Evolutionary conservation across 768 basidiomycete species (phyloP).

Genomic region (Mycena galopus): DNA sequence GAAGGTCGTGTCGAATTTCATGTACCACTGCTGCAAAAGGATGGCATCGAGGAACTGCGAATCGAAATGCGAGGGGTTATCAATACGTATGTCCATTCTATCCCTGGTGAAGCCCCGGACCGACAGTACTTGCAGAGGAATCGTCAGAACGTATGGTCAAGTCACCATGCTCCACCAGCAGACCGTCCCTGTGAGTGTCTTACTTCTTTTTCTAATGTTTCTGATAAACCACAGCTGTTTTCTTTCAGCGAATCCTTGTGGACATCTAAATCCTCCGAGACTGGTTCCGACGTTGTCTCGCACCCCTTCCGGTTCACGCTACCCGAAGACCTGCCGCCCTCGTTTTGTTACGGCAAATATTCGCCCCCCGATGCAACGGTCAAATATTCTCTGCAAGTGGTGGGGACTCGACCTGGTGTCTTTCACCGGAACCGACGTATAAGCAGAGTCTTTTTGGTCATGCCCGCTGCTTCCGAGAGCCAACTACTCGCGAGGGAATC

Average conservation of each 20-base stretch:
- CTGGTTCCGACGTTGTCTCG: background rate
- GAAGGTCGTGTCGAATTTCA: too few relatives aligned
- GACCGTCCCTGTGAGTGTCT: background rate
- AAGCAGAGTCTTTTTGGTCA: background rate
- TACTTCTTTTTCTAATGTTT: background rate
- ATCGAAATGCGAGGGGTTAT: background rate
- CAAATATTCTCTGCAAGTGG: conserved; percentile 17
- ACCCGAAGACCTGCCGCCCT: conserved; percentile 11
- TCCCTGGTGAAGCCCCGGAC: background rate
- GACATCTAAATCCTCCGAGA: background rate
- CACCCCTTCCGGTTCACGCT: conserved; percentile 22
- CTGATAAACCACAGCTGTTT: background rate
- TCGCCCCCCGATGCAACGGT: background rate
- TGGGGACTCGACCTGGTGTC: conserved; percentile 6
- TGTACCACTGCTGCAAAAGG: background rate
- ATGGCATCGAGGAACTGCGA: background rate
- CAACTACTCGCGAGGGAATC: conserved; percentile 10
- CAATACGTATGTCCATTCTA: background rate
- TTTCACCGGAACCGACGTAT: conserved; percentile 17
- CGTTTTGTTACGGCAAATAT: conserved; percentile 10
- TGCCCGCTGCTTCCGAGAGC: too few relatives aligned
- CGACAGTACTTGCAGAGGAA: background rate
- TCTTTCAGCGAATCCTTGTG: background rate
- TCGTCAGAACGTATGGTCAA: background rate
- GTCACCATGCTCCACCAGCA: background rate